Evolutionary conservation across 2,329 filamentous ascomycete genomes (phyloP).

Genomic region (Diaporthe sp.): DNA sequence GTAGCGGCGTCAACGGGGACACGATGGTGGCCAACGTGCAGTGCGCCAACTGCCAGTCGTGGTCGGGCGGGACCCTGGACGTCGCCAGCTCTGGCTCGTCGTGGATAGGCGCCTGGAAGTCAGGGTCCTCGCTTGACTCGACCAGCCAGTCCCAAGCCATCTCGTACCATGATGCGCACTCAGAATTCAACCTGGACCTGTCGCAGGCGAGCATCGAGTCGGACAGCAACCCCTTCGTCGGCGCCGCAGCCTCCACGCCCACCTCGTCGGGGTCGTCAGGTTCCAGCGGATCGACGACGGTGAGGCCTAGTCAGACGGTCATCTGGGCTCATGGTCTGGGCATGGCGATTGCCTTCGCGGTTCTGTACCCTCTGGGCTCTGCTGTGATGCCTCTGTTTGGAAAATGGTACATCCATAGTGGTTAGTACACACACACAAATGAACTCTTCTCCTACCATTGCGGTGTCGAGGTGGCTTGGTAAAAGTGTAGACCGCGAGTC

Average conservation of each 20-base stretch:
- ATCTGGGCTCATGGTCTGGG: slow-evolving; percentile 65
- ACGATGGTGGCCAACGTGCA: slow-evolving; percentile 70
- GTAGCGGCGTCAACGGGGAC: slow-evolving; percentile 64
- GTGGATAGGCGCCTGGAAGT: slow-evolving; percentile 68
- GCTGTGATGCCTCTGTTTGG: slow-evolving; percentile 69
- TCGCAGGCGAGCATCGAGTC: slow-evolving; percentile 54
- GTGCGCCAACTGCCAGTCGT: slow-evolving; percentile 63
- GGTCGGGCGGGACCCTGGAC: slow-evolving; percentile 54
- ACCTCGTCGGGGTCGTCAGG: slow-evolving; percentile 31
- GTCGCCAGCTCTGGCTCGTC: slow-evolving; percentile 50
- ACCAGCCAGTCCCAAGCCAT: slow-evolving; percentile 53
- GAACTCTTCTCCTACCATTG: not conserved
- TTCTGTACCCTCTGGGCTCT: slow-evolving; percentile 70
- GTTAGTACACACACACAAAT: slow-evolving; percentile 38
- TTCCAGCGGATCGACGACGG: slow-evolving; percentile 41
- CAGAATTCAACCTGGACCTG: slow-evolving; percentile 60
- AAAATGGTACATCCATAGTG: slow-evolving; percentile 67
- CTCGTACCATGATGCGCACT: slow-evolving; percentile 56
- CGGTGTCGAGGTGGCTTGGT: not conserved
- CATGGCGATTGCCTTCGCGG: slow-evolving; percentile 68
- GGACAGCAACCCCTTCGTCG: slow-evolving; percentile 63
- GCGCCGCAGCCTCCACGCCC: slow-evolving; percentile 28
- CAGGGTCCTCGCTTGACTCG: slow-evolving; percentile 56
- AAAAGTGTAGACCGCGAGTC: not conserved
- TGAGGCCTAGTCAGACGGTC: slow-evolving; percentile 36